These are phyloP conservation scores for Chlorencoelia australis DNA, from an alignment of 2,329 filamentous ascomycete species.

Conservation along the genomic window DNA sequence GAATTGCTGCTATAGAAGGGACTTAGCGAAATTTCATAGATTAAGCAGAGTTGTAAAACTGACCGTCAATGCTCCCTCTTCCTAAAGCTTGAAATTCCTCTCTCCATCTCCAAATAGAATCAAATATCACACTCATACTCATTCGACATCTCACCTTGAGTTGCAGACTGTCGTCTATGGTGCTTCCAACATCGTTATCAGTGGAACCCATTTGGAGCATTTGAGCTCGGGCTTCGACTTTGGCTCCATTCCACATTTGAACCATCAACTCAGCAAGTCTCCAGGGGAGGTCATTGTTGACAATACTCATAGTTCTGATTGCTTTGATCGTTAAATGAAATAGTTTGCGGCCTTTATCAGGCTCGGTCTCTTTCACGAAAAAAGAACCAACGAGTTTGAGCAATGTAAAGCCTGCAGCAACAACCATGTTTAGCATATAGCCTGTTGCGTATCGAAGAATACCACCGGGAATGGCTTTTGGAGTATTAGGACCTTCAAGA, in stretches of 20 bases:
- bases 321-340: conserved; percentile 63
- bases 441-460: conserved; percentile 59
- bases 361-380: conserved; percentile 64
- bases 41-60: conserved; percentile 22
- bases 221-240: conserved; percentile 27
- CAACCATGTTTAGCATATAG: conserved; percentile 76
- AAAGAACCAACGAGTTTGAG: conserved; percentile 71
- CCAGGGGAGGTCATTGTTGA: conserved; percentile 70
- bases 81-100: conserved; percentile 67
- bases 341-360: conserved; percentile 53
- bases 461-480: conserved; percentile 30
- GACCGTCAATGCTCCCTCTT: conserved; percentile 61
- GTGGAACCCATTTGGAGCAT: conserved; percentile 30
- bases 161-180: conserved; percentile 60
- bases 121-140: conserved; percentile 78
- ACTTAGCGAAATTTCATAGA: conserved; percentile 9
- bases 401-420: conserved; percentile 69
- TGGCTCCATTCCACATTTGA: conserved; percentile 66
- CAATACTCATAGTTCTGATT: conserved; percentile 63
- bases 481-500: conserved; percentile 41
- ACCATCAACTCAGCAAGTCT: conserved; percentile 76
- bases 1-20: conserved; percentile 49
- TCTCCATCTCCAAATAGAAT: conserved; percentile 79
- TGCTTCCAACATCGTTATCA: conserved; percentile 27
- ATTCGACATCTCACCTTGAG: conserved; percentile 75